Evolutionary conservation across 2,329 filamentous ascomycete genomes (phyloP).

Genomic region (Didymella pomorum): DNA sequence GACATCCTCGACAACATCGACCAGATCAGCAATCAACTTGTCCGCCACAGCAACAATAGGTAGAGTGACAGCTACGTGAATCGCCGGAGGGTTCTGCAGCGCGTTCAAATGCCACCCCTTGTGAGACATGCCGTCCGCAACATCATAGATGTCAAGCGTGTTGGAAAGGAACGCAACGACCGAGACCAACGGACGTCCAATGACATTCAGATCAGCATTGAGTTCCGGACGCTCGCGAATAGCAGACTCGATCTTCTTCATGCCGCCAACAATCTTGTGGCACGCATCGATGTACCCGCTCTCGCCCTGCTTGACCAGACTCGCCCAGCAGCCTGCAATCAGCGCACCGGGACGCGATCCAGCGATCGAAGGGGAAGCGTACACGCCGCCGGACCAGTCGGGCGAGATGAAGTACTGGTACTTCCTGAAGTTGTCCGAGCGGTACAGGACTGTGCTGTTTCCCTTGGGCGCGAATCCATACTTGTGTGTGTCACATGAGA

Average conservation of each 20-base stretch:
- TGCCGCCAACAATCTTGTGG: slow-evolving; percentile 83
- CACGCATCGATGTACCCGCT: slow-evolving; percentile 87
- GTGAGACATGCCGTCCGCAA: slow-evolving; percentile 84
- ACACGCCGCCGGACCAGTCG: slow-evolving; percentile 95
- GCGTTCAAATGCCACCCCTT: slow-evolving; percentile 97
- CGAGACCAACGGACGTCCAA: slow-evolving; percentile 86
- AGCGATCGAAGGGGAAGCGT: slow-evolving; percentile 90
- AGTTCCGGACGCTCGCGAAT: slow-evolving; percentile 75
- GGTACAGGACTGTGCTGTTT: slow-evolving; percentile 92
- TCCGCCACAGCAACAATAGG: slow-evolving; percentile 85
- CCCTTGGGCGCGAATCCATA: slow-evolving; percentile 99
- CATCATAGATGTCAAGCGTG: slow-evolving; percentile 90
- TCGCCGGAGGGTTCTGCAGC: slow-evolving; percentile 87
- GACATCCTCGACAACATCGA: slow-evolving; percentile 70
- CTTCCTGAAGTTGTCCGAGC: slow-evolving; percentile 75
- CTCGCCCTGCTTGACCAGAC: slow-evolving; percentile 87
- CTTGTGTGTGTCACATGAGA: slow-evolving; percentile 97
- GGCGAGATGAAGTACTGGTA: slow-evolving; percentile 98
- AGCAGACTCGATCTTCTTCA: slow-evolving; percentile 79
- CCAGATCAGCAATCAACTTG: slow-evolving; percentile 74
- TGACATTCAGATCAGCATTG: slow-evolving; percentile 74
- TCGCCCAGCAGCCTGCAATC: slow-evolving; percentile 96
- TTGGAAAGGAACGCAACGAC: slow-evolving; percentile 88
- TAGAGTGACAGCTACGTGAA: slow-evolving; percentile 92
- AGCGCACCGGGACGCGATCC: slow-evolving; percentile 91